Evolutionary conservation across 257 asterid species (phyloP).

Genomic region (Verbena officinalis): DNA sequence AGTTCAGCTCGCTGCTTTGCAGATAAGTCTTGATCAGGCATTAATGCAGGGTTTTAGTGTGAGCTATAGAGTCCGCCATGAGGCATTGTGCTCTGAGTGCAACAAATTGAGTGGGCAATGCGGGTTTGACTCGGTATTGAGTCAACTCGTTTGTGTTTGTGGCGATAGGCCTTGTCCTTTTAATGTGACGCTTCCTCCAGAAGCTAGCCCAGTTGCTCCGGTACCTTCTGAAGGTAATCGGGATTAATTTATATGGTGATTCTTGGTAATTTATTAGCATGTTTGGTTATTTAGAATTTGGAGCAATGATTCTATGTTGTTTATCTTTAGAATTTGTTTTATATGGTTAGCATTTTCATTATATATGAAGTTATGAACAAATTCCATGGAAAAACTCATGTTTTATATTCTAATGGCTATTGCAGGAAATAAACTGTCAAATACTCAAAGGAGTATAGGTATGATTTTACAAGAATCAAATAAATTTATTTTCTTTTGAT

Average conservation of each 20-base stretch:
- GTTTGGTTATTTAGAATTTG: constrained; percentile 6
- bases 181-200: constrained; percentile 36
- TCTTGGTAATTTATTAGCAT: not conserved
- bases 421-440: constrained; percentile 31
- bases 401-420: constrained; percentile 16
- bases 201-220: constrained; percentile 25
- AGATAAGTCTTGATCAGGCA: constrained; percentile 42
- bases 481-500: not conserved
- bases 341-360: not conserved
- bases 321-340: constrained; percentile 7
- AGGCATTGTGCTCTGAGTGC: constrained; percentile 50
- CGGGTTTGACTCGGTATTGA: constrained; percentile 51
- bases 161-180: constrained; percentile 46
- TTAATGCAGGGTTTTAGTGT: constrained; percentile 62
- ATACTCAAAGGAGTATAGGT: constrained; percentile 35
- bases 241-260: not conserved
- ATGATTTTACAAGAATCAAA: constrained; percentile 14
- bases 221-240: constrained; percentile 31
- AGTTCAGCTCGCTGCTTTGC: constrained; percentile 26
- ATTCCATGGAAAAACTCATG: constrained; percentile 20
- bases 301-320: not conserved
- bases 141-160: constrained; percentile 57
- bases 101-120: constrained; percentile 52
- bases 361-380: not conserved
- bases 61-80: constrained; percentile 53